Evolutionary conservation across 805 yeast species (phyloP), one percentile per base, ranked within the genome.

Genomic region (Kazachstania africana): DNA sequence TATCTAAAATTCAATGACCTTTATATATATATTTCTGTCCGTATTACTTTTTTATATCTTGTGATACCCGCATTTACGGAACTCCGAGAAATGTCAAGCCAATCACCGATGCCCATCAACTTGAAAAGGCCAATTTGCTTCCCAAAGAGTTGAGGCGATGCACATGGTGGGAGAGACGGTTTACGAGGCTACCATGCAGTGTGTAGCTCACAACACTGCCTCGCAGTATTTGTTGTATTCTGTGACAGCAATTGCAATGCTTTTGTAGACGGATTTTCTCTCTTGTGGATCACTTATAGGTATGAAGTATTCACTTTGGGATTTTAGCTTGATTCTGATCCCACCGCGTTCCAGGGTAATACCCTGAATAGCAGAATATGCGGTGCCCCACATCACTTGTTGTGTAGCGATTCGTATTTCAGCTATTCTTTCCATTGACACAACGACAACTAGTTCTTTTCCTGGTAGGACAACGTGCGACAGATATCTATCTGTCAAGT

Each of bases 391-490:
- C 42, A 72, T 72, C 1, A 74, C 63, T 24, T 64, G 66, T 60
- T 78, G 55, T 1, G 65, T 61, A 27, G 73, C 71, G 13, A 84
- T 64, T 16, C 76, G 69, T 36, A 84, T 68, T 50, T 85, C 65
- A 29, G 84, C 48, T 13, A 91, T 76, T 36, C 75, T 69, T 36
- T 63, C 68, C 61, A 72, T 73, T 2, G 95, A 81, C 3, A 91
- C 75, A 31, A 88, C 59, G 3, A 84, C 78, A 5, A 78, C 79
- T 44, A 70, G 65, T 38, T 83, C 93, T 30, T 75, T 79, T 6
- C 94, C 93, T 1, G 93, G 77, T 28, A 87, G 62, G 13, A 82
- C 69, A 38, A 81, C 71, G 55, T 91, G 97, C 0, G 95, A 94
- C 34, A 91, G 60, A 47, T 91, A 91, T 14, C 62, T 60, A 45